Evolutionary conservation across 345 rosid species (phyloP).

Genomic region (Euphorbia peplus): DNA sequence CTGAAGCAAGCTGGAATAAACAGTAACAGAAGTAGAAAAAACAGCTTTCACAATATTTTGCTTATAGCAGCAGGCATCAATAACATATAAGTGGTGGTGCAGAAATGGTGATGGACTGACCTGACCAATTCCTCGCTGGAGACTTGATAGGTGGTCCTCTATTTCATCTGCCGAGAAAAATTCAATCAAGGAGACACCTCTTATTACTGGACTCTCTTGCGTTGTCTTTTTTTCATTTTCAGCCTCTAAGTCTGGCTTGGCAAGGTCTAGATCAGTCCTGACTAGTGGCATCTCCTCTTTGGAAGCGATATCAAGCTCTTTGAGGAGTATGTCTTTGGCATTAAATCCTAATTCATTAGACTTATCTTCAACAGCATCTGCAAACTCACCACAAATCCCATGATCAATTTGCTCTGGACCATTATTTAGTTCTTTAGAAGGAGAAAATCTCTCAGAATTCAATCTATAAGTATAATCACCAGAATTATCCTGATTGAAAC

Average conservation of each 20-base stretch:
- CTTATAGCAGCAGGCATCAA: not conserved
- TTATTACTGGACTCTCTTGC: constrained; percentile 16
- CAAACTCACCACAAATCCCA: constrained; percentile 7
- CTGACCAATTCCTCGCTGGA: constrained; percentile 30
- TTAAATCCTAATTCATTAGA: constrained; percentile 5
- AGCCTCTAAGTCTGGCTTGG: constrained; percentile 12
- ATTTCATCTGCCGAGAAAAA: constrained; percentile 43
- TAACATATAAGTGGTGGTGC: not conserved
- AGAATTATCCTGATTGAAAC: not conserved
- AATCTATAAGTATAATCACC: not conserved
- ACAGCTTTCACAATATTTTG: not conserved
- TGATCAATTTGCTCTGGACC: constrained; percentile 13
- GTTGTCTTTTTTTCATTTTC: constrained; percentile 16
- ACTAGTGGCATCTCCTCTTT: constrained; percentile 14
- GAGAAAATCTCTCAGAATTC: constrained; percentile 1
- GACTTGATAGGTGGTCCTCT: constrained; percentile 43
- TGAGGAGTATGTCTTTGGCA: constrained; percentile 6
- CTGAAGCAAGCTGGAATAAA: too few relatives aligned
- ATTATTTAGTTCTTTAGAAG: constrained; percentile 12
- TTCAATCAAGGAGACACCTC: constrained; percentile 43
- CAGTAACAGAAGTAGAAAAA: not conserved
- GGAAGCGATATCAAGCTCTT: constrained; percentile 17
- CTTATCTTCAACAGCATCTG: constrained; percentile 13
- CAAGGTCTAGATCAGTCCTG: not conserved
- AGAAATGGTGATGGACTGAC: constrained; percentile 19